Percentiles rank a stretch among this genome's conserved stretches.
Conservation (phyloP, 352 stramenopile species). For the Phytophthora cajani region DNA sequence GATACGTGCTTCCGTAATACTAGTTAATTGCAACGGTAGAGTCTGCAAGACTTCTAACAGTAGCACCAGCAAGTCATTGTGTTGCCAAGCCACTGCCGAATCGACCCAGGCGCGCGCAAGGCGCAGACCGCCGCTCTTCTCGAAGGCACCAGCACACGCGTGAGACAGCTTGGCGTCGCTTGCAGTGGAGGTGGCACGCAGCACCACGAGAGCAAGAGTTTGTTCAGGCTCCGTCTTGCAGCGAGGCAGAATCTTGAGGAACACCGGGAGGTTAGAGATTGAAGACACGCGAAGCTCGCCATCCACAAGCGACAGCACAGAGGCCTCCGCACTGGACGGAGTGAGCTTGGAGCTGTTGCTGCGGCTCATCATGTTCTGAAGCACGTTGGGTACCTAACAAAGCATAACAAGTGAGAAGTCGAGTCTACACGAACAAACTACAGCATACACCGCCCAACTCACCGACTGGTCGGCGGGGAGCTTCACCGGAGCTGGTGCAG, state of each 20-base stretch:
- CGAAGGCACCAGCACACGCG: slow-evolving; percentile 66
- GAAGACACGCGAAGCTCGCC: slow-evolving; percentile 57
- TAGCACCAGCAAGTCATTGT: slow-evolving; percentile 82
- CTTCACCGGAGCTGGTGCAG: slow-evolving; percentile 24
- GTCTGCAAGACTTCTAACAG: slow-evolving; percentile 84
- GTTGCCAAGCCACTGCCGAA: slow-evolving; percentile 77
- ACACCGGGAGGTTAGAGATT: slow-evolving; percentile 54
- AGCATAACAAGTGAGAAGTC: slow-evolving; percentile 10
- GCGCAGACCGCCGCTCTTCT: slow-evolving; percentile 77
- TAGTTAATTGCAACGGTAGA: slow-evolving; percentile 83
- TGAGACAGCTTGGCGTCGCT: slow-evolving; percentile 63
- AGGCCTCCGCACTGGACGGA: slow-evolving; percentile 48
- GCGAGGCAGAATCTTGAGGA: slow-evolving; percentile 62
- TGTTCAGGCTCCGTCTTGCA: slow-evolving; percentile 79
- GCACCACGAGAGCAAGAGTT: slow-evolving; percentile 71
- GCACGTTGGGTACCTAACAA: slow-evolving; percentile 42
- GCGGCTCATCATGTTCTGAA: slow-evolving; percentile 44
- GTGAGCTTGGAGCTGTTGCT: slow-evolving; percentile 32
- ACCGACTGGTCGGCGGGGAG: slow-evolving; percentile 34
- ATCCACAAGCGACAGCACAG: slow-evolving; percentile 68
- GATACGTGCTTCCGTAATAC: slow-evolving; percentile 88
- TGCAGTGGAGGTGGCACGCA: slow-evolving; percentile 68
- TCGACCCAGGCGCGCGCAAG: slow-evolving; percentile 83
- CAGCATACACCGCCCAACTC: slow-evolving; percentile 13
- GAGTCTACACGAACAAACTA: not conserved